Conservation (phyloP, 2,329 filamentous ascomycete species). For the Zasmidium citrigriseum region DNA sequence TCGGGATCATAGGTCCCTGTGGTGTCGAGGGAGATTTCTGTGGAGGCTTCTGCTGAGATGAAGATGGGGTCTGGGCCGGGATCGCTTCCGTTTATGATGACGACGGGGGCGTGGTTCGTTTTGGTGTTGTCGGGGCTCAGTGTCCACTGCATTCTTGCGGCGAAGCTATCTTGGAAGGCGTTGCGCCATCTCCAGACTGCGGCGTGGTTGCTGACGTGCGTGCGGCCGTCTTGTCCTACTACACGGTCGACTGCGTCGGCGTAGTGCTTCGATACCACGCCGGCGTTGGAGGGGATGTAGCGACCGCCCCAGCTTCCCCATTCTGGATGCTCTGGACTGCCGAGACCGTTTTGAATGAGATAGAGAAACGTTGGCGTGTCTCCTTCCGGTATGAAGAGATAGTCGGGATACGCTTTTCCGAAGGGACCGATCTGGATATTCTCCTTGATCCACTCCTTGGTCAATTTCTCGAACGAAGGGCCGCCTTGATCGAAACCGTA, state of each 20-base stretch:
- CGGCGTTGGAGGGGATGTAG: slow-evolving; percentile 40
- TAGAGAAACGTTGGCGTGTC: slow-evolving; percentile 56
- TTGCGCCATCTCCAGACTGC: slow-evolving; percentile 48
- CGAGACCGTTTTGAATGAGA: slow-evolving; percentile 51
- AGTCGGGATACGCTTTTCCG: slow-evolving; percentile 45
- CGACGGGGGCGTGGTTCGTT: slow-evolving; percentile 7
- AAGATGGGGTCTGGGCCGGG: background rate
- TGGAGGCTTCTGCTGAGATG: slow-evolving; percentile 3
- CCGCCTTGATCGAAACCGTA: slow-evolving; percentile 52
- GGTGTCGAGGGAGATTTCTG: background rate
- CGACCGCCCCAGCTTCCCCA: slow-evolving; percentile 55
- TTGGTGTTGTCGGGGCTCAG: slow-evolving; percentile 1
- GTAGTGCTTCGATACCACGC: slow-evolving; percentile 34
- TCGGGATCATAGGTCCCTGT: slow-evolving; percentile 6
- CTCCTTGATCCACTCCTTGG: slow-evolving; percentile 54
- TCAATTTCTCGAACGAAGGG: slow-evolving; percentile 50
- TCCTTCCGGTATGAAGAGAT: slow-evolving; percentile 55
- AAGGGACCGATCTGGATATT: slow-evolving; percentile 57
- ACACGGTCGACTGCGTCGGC: slow-evolving; percentile 31
- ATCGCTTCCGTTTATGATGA: slow-evolving; percentile 2
- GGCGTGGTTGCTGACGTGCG: slow-evolving; percentile 45
- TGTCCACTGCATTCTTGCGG: slow-evolving; percentile 45
- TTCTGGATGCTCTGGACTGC: slow-evolving; percentile 46
- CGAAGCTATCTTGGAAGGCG: slow-evolving; percentile 47
- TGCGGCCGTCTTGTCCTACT: slow-evolving; percentile 34